Conservation (phyloP, 345 rosid species). For the Bruguiera parviflora region DNA sequence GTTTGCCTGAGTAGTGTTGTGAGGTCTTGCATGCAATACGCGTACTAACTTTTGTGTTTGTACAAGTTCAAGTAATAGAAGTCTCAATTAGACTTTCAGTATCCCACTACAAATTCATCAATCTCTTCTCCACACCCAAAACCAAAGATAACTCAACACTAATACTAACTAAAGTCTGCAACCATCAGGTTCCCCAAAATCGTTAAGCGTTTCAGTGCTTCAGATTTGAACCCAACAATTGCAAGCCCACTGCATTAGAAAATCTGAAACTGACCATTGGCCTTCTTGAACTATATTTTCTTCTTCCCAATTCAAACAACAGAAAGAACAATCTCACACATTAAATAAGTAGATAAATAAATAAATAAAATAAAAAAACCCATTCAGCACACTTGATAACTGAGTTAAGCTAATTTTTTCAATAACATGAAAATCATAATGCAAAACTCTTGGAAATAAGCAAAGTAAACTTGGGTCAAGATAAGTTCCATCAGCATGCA, state of each 20-base stretch:
- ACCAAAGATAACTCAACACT: too few relatives aligned
- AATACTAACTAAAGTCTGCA: background rate
- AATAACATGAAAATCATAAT: constrained; percentile 8
- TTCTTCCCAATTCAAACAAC: background rate
- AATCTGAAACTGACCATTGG: background rate
- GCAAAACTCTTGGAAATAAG: constrained; percentile 8
- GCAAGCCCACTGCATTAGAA: background rate
- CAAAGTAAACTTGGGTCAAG: constrained; percentile 6
- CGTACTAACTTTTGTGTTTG: too few relatives aligned
- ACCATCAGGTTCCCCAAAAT: background rate
- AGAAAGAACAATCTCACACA: background rate
- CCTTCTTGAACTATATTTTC: background rate
- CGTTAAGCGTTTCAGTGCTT: background rate
- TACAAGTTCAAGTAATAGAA: too few relatives aligned
- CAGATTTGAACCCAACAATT: too few relatives aligned
- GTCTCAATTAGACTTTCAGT: too few relatives aligned
- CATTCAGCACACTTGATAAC: background rate
- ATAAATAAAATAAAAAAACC: background rate
- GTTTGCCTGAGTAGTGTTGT: too few relatives aligned
- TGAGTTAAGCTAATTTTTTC: background rate
- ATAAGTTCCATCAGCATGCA: constrained; percentile 4
- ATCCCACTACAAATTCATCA: too few relatives aligned
- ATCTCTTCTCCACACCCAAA: too few relatives aligned
- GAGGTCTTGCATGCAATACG: too few relatives aligned
- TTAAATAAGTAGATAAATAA: too few relatives aligned